Base-by-base conservation (phyloP, 2,329 filamentous ascomycete genomes). In the Diaporthe helianthi region DNA sequence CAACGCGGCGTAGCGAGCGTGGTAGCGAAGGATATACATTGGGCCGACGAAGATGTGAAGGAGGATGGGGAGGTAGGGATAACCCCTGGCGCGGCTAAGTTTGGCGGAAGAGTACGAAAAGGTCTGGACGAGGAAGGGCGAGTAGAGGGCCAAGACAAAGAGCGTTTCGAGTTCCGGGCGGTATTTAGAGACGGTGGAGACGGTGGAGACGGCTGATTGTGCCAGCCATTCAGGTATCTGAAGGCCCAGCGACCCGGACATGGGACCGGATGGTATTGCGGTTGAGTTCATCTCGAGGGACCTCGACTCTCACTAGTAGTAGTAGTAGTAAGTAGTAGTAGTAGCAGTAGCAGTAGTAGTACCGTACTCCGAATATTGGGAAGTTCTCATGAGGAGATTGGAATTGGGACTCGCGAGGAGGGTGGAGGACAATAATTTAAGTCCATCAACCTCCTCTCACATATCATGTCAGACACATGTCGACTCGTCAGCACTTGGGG, bases 101-200 rank as follows among this genome's bases (percentile, higher is more conserved):
- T 58, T 70, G n/a, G 55, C 49, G 5, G 68, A 64, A 10, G 41
- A 49, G 51, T 33, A 58, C 3, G 38, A 33, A 22, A 68, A 64
- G 13, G 55, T 46, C 17, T 17, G 52, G 17, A 22, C 38, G 19
- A 70, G 55, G 41, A 58, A 70, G 6, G 54, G 55, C 10, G 65
- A 60, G 33, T 64, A 70, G n/a, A 67, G 36, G 51, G 31, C 15
- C 36, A 68, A 31, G 22, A 67, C 41, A 38, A 60, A 68, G 31
- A 70, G 65, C n/a, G 54, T 61, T 19, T 70, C 65, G 15, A 67
- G 49, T 36, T 70, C 68, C 12, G 68, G 68, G 3, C 68, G 65
- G 65, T 68, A 68, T 5, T 31, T 22, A 17, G 55, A n/a, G 41
- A 68, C 24, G 17, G 2, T 10, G 7, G 49, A 46, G 9, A 38